A percentile compares a stretch with the other conserved stretches of the same genome.
These are phyloP conservation scores for Leptographium radiaticola DNA, from an alignment of 2,329 filamentous ascomycete species.

Conservation along the genomic window DNA sequence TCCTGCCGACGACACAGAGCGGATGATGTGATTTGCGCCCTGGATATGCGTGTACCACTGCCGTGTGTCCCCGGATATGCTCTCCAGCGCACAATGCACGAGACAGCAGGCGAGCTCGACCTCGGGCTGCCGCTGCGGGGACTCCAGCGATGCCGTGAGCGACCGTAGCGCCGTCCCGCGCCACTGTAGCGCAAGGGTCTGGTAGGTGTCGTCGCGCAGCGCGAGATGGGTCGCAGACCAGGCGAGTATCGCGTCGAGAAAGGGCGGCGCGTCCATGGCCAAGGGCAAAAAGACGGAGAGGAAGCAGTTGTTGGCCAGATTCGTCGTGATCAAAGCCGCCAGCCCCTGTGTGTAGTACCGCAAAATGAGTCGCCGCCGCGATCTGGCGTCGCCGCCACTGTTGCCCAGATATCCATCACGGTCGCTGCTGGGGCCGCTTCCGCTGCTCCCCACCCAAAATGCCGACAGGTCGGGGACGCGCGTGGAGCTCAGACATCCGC, in stretches of 20 bases:
- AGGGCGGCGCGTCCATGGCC: background rate
- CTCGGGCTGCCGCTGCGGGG: background rate
- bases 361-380: background rate
- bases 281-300: background rate
- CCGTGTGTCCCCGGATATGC: background rate
- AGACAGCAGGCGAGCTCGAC: background rate
- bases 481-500: no score
- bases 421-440: no score
- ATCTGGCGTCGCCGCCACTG: background rate
- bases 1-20: background rate
- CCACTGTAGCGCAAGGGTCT: background rate
- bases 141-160: background rate
- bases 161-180: background rate
- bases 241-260: background rate
- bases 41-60: slow-evolving; percentile 1
- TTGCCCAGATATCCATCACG: background rate
- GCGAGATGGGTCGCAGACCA: background rate
- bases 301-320: background rate
- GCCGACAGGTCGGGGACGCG: no score
- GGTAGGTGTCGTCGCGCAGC: background rate
- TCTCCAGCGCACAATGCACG: background rate
- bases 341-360: background rate
- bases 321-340: background rate
- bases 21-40: slow-evolving; percentile 1
- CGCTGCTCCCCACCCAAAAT: no score